Evolutionary conservation across 345 rosid species (phyloP).

Genomic region (Populus deltoides): DNA sequence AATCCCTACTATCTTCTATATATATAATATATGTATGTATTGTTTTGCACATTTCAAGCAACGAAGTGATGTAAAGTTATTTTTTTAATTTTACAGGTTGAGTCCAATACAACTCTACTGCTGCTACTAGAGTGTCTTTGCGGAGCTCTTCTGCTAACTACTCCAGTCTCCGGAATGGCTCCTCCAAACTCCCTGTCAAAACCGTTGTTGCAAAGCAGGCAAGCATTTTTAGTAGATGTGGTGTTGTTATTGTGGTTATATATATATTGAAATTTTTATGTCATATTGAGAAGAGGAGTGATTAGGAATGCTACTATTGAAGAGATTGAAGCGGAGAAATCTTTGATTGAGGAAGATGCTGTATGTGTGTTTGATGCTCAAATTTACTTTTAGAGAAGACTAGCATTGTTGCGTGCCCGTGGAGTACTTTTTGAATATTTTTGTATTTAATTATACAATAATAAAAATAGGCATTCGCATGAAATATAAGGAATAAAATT

Average conservation of each 20-base stretch:
- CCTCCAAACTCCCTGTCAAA: conserved; percentile 24
- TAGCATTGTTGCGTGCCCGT: too few species aligned
- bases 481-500: too few species aligned
- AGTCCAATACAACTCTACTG: conserved; percentile 16
- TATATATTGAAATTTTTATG: background rate
- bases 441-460: too few species aligned
- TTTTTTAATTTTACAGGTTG: conserved; percentile 36
- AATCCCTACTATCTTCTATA: background rate
- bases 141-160: conserved; percentile 38
- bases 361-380: conserved; percentile 39
- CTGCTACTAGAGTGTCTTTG: conserved; percentile 11
- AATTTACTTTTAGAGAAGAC: too few species aligned
- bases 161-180: conserved; percentile 22
- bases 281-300: conserved; percentile 41
- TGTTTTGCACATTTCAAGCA: background rate
- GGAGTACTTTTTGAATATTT: too few species aligned
- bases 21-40: too few species aligned
- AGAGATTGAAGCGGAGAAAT: conserved; percentile 85
- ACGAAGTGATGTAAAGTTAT: background rate
- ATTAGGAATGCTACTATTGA: conserved; percentile 81
- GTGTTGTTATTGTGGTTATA: background rate
- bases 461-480: too few species aligned
- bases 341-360: conserved; percentile 69
- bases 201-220: conserved; percentile 48
- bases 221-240: conserved; percentile 4